Percentiles rank a stretch among this genome's conserved stretches.
phyloP scores from a whole-genome alignment of 441 rosid species.

The Adansonia grandidieri region DNA sequence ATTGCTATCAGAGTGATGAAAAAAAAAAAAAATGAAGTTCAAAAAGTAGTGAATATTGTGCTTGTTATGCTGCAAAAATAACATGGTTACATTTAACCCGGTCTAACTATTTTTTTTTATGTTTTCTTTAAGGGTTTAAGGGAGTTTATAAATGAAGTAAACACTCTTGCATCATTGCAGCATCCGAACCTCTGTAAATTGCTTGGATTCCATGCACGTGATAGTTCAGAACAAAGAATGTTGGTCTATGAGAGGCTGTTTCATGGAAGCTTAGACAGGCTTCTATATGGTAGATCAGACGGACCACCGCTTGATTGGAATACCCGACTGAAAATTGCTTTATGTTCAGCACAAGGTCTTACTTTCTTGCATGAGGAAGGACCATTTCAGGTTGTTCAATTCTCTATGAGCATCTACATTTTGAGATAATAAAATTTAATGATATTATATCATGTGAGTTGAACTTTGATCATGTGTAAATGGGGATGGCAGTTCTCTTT shows the following conservation, averaged over 20 bases:
- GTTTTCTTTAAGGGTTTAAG: constrained; percentile 58
- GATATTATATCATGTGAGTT: neutral
- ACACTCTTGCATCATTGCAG: constrained; percentile 81
- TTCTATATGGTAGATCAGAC: constrained; percentile 81
- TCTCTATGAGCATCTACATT: neutral
- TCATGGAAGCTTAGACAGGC: constrained; percentile 91
- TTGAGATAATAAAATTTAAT: constrained; percentile 11
- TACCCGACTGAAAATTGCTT: constrained; percentile 86
- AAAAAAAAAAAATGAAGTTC: neutral
- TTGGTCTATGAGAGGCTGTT: constrained; percentile 87
- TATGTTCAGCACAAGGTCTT: constrained; percentile 91
- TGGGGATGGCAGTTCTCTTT: neutral
- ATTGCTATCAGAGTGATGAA: neutral
- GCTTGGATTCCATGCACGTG: constrained; percentile 86
- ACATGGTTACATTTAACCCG: neutral
- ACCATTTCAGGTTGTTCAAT: constrained; percentile 79
- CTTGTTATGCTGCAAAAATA: neutral
- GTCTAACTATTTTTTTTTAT: constrained; percentile 6
- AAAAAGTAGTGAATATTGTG: neutral
- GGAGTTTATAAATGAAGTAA: constrained; percentile 79
- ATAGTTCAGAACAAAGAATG: constrained; percentile 82
- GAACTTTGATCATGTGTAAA: constrained; percentile 11
- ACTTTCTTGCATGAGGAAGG: constrained; percentile 98
- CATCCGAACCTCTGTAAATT: constrained; percentile 94
- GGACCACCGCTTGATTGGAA: constrained; percentile 99